Evolutionary conservation across 139 green algal genomes (phyloP).

Genomic region (Chlorella sorokiniana): DNA sequence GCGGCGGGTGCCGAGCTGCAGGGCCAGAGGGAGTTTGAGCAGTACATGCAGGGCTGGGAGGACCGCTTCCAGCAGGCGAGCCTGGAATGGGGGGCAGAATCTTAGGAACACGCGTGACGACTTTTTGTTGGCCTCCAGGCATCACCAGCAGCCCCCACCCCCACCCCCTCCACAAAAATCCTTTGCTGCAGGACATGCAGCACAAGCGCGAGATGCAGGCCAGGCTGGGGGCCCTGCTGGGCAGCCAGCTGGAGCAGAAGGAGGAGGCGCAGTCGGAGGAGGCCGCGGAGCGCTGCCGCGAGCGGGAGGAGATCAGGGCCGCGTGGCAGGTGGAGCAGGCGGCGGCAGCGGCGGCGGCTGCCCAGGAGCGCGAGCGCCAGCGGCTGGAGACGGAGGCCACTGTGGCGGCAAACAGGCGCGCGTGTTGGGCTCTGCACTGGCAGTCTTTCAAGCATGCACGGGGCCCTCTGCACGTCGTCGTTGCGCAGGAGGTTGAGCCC

Average conservation of each 20-base stretch:
- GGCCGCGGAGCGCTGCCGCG: background rate
- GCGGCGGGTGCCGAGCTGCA: background rate
- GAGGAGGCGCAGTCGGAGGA: background rate
- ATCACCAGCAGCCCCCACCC: background rate
- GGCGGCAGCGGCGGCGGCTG: background rate
- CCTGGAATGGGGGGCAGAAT: background rate
- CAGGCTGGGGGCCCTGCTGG: background rate
- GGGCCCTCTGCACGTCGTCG: background rate
- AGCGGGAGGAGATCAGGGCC: conserved; percentile 31
- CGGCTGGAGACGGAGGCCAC: background rate
- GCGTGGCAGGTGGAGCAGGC: conserved; percentile 17
- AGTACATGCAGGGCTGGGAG: conserved; percentile 20
- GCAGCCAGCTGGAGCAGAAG: conserved; percentile 7
- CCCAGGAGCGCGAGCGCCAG: conserved; percentile 16
- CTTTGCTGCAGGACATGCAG: conserved; percentile 5
- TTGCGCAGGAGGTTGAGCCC: background rate
- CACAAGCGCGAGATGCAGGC: conserved; percentile 26
- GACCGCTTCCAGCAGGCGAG: conserved; percentile 29
- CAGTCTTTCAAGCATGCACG: background rate
- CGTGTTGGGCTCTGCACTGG: background rate
- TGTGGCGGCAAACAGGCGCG: conserved; percentile 14
- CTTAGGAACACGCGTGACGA: too few species aligned
- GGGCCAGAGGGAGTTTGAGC: conserved; percentile 21
- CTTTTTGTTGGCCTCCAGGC: too few species aligned
- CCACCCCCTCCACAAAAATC: background rate